A percentile compares a stretch with the other conserved stretches of the same genome.
phyloP scores from a whole-genome alignment of 331 rosid genomes.

The Quercus tomentella region DNA sequence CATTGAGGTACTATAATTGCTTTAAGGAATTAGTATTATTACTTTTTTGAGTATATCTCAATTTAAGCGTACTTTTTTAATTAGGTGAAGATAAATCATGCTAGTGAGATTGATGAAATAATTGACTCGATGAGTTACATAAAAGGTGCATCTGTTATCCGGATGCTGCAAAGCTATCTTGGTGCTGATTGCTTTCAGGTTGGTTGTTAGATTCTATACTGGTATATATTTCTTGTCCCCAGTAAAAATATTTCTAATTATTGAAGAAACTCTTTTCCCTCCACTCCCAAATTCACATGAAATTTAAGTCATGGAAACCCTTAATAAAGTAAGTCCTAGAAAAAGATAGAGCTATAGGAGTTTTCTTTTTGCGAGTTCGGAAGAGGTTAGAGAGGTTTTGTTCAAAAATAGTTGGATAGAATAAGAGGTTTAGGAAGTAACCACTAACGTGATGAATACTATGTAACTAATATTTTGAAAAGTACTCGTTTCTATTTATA shows the following conservation, averaged over 20 bases:
- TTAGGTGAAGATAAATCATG: conserved; percentile 95
- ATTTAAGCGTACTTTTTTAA: conserved; percentile 17
- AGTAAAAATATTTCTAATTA: not conserved
- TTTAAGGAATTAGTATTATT: not conserved
- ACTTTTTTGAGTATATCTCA: not conserved
- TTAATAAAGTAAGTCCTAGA: not conserved
- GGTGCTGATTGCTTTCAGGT: conserved; percentile 93
- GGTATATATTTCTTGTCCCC: not conserved
- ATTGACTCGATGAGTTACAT: conserved; percentile 88
- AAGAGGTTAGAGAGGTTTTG: no score
- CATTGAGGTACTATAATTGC: not conserved
- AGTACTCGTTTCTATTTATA: no score
- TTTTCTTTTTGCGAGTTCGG: no score
- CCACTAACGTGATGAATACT: no score
- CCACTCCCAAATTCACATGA: no score
- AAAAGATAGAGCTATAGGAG: no score
- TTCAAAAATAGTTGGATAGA: no score
- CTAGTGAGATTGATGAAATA: conserved; percentile 79
- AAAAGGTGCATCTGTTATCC: conserved; percentile 90
- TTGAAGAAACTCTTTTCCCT: not conserved
- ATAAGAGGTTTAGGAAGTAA: no score
- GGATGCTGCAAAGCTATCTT: conserved; percentile 92
- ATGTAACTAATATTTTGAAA: no score
- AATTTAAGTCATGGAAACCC: no score
- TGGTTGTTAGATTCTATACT: conserved; percentile 17